Base-by-base conservation (phyloP, 768 basidiomycete genomes). In the Galerina marginata region DNA sequence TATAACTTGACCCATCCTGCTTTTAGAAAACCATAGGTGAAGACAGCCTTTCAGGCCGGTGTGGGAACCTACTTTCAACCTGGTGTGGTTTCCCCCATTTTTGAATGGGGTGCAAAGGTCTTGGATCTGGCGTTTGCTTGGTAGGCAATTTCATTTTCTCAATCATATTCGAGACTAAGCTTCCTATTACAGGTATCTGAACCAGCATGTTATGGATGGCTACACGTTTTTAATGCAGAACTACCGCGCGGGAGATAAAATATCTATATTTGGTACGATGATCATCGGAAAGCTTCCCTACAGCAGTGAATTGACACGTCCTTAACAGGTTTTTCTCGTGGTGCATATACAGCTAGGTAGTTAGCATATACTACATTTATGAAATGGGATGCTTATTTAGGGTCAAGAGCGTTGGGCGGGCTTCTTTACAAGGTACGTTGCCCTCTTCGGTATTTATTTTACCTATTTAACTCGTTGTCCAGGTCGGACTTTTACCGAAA, bases 201-300 rank as follows among this genome's bases (percentile, higher is more conserved):
- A 87, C 54, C 81, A 69, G 1, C 91, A 92, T 72, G 87, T 92
- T 23, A 83, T 86, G 74, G 87, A 83, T 9, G 92, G 92, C 0
- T 94, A 93, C 72, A 77, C 75, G 61, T 93, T 88, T 71, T 74
- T 93, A 54, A 92, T 93, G 92, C 81, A 89, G 61, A 92, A 89
- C 66, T 92, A 89, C 69, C 78, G 75, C n/a, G 65, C 74, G 0
- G 92, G 91, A 1, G 91, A 92, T 69, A 90, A 81, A 70, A 83
- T 93, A 36, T 91, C 87, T 67, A 72, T 92, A 20, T 91, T 92
- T 58, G 90, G 89, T 87, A 56, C 25, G 76, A 33, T 33, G 29
- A 33, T 33, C 29, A 33, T 33, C 7, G 5, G 29, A 33, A 14
- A 25, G 9, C 12, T 40, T 15, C 25, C 54, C 3, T 49, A 45